phyloP scores from a whole-genome alignment of 2,329 filamentous ascomycete species.

The Paraphaeosphaeria minitans region DNA sequence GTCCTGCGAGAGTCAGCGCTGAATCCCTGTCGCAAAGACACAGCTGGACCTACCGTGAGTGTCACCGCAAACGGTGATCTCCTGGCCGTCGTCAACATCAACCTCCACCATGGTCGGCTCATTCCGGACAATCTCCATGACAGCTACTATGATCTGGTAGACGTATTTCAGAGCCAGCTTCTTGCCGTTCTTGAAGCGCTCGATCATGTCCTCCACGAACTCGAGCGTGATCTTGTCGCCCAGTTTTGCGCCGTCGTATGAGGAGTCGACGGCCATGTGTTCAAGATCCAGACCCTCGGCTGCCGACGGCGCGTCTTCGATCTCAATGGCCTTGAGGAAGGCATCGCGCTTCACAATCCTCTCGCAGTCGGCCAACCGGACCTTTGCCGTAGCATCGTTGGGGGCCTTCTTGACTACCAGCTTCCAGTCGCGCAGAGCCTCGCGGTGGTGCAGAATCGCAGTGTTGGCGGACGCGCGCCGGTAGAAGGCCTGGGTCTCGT shows the following conservation, averaged over 20 bases:
- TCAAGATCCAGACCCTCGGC: constrained; percentile 68
- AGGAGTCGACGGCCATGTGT: constrained; percentile 77
- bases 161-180: constrained; percentile 95
- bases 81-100: constrained; percentile 74
- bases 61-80: constrained; percentile 94
- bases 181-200: constrained; percentile 76
- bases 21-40: neutral
- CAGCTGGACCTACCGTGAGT: constrained; percentile 74
- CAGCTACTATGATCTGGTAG: constrained; percentile 91
- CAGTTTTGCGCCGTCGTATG: constrained; percentile 83
- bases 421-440: constrained; percentile 91
- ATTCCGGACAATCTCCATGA: constrained; percentile 86
- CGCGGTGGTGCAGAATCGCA: constrained; percentile 85
- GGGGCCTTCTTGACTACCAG: constrained; percentile 87
- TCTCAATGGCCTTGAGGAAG: constrained; percentile 83
- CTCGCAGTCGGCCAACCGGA: constrained; percentile 91
- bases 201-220: constrained; percentile 56
- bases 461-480: constrained; percentile 89
- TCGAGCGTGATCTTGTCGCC: constrained; percentile 89
- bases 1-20: constrained; percentile 61
- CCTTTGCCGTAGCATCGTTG: constrained; percentile 83
- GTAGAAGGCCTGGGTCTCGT: constrained; percentile 76
- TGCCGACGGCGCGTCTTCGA: constrained; percentile 88
- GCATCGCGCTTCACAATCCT: constrained; percentile 91
- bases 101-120: constrained; percentile 98